Base-by-base conservation (phyloP, 2,329 filamentous ascomycete genomes). In the Massarina eburnea region DNA sequence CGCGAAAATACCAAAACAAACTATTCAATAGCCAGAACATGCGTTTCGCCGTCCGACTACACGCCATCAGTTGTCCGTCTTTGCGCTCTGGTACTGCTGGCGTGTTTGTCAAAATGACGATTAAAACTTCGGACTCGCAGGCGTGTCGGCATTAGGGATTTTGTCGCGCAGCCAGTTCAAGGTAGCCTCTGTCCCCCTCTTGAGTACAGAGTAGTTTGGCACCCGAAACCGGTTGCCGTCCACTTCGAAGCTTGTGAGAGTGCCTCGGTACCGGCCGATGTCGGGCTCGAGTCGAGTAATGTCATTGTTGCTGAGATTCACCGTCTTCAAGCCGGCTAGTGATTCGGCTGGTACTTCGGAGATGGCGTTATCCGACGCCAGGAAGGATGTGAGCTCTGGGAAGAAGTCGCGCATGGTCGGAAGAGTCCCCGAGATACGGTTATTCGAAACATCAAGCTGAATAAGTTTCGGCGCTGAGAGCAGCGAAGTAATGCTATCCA, bases 201-300 rank as follows among this genome's bases (percentile, higher is more conserved):
- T 88, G 38, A 97, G 73, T 6, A 96, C 80, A 52, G 87, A 88
- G 74, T 87, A 91, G 45, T 88, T 83, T 0, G 92, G 92, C 24
- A 96, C 90, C 24, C 89, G 80, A 72, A 97, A 97, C 24, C 84
- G 80, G 66, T 97, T 97, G 0, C 91, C 91, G 21, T 81, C 82
- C 3, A 96, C 86, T 38, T 95, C 86, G 8, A 96, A 74, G 43
- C 77, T 80, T 70, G 77, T 87, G 74, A 72, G 82, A 52, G 58
- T 76, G 1, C 84, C 85, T 19, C 85, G 84, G 0, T 95, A 76
- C 10, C 95, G 74, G 0, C 92, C 92, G 9, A 97, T 78, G 7
- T 85, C 83, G 0, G 91, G 87, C 49, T 94, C 89, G 12, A 97
- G 74, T 37, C 83, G 81, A n/a, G 81, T 81, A 51, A 97, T 89